Percentiles rank a stretch among this genome's conserved stretches.
Conservation (phyloP, 176 grass and related monocot species). For the Musa beccarii region DNA sequence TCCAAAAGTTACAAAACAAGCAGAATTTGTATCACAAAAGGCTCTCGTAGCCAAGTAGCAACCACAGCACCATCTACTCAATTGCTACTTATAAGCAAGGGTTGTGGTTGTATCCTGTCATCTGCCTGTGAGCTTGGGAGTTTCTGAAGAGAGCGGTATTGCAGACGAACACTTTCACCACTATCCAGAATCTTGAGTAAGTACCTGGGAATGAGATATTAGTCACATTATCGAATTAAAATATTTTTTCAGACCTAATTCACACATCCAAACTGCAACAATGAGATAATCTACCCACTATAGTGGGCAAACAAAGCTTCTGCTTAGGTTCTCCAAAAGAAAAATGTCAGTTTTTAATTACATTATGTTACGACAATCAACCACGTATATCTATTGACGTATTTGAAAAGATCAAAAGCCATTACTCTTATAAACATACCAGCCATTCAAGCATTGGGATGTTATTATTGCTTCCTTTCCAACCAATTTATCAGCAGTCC, state of each 20-base stretch:
- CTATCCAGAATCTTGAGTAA: conserved; percentile 60
- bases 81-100: conserved; percentile 1
- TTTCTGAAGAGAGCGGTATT: conserved; percentile 68
- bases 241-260: neutral
- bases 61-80: neutral
- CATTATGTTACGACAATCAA: neutral
- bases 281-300: too few relatives aligned
- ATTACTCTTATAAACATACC: conserved; percentile 24
- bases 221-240: neutral
- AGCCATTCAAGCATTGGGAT: conserved; percentile 79
- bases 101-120: conserved; percentile 20
- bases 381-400: neutral
- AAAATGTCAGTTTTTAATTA: neutral
- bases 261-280: too few relatives aligned
- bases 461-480: conserved; percentile 74
- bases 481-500: conserved; percentile 63
- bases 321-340: neutral
- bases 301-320: too few relatives aligned
- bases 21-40: neutral
- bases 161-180: conserved; percentile 61
- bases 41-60: neutral
- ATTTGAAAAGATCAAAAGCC: neutral
- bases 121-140: conserved; percentile 15
- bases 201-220: conserved; percentile 31
- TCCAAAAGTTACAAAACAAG: neutral